Percentiles rank a stretch among this genome's conserved stretches.
Conservation (phyloP, 495 filamentous ascomycete species). For the Talaromyces trachyspermus region DNA sequence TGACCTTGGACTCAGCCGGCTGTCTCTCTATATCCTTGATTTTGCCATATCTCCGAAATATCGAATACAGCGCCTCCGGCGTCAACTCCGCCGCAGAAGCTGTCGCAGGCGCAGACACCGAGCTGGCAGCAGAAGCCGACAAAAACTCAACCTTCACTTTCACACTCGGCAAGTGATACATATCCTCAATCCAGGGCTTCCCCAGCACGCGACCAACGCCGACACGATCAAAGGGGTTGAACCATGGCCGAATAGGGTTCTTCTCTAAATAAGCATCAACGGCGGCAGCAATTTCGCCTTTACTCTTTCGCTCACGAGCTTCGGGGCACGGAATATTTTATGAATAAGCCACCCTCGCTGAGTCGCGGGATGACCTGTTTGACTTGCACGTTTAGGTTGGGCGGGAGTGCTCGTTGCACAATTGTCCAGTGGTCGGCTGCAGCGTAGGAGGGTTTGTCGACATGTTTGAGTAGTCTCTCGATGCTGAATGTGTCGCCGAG, state of each 20-base stretch:
- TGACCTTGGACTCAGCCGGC: slow-evolving; percentile 71
- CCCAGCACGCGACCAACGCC: slow-evolving; percentile 65
- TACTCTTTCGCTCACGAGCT: slow-evolving; percentile 33
- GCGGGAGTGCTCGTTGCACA: slow-evolving; percentile 54
- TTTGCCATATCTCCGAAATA: slow-evolving; percentile 90
- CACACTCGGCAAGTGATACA: slow-evolving; percentile 71
- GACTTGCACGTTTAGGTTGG: slow-evolving; percentile 53
- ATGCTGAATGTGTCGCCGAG: slow-evolving; percentile 47
- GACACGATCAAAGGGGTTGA: slow-evolving; percentile 71
- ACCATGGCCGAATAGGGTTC: slow-evolving; percentile 77
- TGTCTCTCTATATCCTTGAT: slow-evolving; percentile 72
- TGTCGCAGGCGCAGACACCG: slow-evolving; percentile 57
- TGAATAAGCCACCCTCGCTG: slow-evolving; percentile 89
- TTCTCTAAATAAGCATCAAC: slow-evolving; percentile 52
- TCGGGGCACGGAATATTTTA: slow-evolving; percentile 73
- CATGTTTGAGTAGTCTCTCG: slow-evolving; percentile 53
- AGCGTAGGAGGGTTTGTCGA: slow-evolving; percentile 50
- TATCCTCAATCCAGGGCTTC: slow-evolving; percentile 90
- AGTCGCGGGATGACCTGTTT: slow-evolving; percentile 73
- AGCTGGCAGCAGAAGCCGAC: too few species aligned
- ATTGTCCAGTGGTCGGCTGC: slow-evolving; percentile 59
- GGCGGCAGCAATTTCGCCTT: slow-evolving; percentile 50
- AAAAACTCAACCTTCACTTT: slow-evolving; percentile 79
- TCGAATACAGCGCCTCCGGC: slow-evolving; percentile 74
- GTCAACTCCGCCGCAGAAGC: slow-evolving; percentile 64